Base-by-base conservation (phyloP, 768 basidiomycete species). In the Boletus sp. region DNA sequence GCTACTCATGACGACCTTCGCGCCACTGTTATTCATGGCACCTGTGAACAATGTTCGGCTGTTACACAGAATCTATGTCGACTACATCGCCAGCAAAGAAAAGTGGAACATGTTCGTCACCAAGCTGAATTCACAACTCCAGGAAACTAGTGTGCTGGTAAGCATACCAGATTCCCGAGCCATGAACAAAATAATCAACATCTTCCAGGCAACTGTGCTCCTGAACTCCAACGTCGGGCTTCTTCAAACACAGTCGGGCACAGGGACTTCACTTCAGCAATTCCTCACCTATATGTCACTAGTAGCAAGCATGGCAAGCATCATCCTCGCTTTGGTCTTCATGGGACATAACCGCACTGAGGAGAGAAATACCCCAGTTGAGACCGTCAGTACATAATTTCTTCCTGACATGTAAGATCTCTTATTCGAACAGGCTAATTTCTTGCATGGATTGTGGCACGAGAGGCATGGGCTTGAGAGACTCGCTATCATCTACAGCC, bases 201-300 rank as follows among this genome's bases (percentile, higher is more conserved):
- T 28, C 2, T 17, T 46, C 2, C 45, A 86, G 84, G 78, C 78
- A 1, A 82, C 81, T 0, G 82, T 86, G 3, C 71, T 87, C 20
- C 63, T 86, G 24, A 81, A 79, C 39, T 81, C 80, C 11, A 85
- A 85, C 45, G 80, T 87, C 0, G 79, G 76, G 0, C 84, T 86
- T 60, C 70, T 88, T 15, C 79, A 82, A 5, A 84, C 86, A 35
- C 71, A 74, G 28, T 71, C 75, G 18, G 3, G 24, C 24, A 59
- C 36, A 15, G 62, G 62, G 8, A 55, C 41, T 28, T 66, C 63
- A 4, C 51, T 64, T 1, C 71, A 71, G 0, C 77, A 80, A 47
- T 73, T 78, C 29, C 64, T 77, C 15, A 74, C 72, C 51, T 82
- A 80, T 55, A 57, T 75, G 35, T 83, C 83, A 1, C 69, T 76